Base-by-base conservation (phyloP, 768 basidiomycete species). In the Udeniomyces megalosporus region DNA sequence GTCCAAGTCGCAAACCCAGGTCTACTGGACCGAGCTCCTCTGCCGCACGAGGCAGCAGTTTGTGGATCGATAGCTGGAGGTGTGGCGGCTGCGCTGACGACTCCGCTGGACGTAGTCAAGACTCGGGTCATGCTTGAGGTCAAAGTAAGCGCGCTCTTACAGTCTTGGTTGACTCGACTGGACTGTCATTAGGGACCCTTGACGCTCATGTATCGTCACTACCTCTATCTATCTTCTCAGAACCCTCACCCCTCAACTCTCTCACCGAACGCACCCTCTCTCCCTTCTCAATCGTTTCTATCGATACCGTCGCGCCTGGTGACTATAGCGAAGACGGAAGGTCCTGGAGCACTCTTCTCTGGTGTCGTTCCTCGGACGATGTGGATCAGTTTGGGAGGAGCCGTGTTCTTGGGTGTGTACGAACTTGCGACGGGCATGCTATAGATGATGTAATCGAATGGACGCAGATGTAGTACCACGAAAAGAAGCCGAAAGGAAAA, bases 381-480 rank as follows among this genome's bases (percentile, higher is more conserved):
- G 56, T 97, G 93, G 86, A 97, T 99, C 70, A 90, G 89, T 1
- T 83, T 88, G 2, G 95, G 95, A 2, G 95, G 95, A 2, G 91
- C 92, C 0, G 89, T 97, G 0, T 99, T 99, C 73, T 78, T 99
- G 28, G 95, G 95, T n/a, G 84, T 89, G 52, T 99, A 96, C 69
- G 93, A 99, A 72, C 84, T 82, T 80, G 81, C 62, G n/a, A n/a
- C n/a, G n/a, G n/a, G n/a, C n/a, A n/a, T n/a, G n/a, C n/a, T n/a
- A n/a, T n/a, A n/a, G n/a, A n/a, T n/a, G n/a, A n/a, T n/a, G n/a
- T n/a, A n/a, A n/a, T n/a, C n/a, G n/a, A n/a, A n/a, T n/a, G n/a
- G n/a, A n/a, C n/a, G n/a, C n/a, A n/a, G n/a, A n/a, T n/a, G n/a
- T n/a, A n/a, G n/a, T n/a, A n/a, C n/a, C n/a, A n/a, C n/a, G n/a